Percentiles rank a stretch among this genome's conserved stretches.
Evolutionary conservation across 352 stramenopile species (phyloP).

Genomic region (Phytophthora capsici): DNA sequence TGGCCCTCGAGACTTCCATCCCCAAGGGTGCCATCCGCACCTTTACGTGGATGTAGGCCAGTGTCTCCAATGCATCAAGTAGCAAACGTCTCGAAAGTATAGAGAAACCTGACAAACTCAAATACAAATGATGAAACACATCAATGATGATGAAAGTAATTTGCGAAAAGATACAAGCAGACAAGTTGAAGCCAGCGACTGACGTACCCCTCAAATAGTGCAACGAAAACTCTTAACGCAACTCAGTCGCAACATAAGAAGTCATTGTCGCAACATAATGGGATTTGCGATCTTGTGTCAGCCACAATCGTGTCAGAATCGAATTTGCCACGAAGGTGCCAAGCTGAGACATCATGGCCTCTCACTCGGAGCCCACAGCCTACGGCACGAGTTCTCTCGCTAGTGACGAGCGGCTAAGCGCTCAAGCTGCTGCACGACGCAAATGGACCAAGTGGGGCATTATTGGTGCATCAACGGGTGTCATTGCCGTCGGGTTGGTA

Average conservation of each 20-base stretch:
- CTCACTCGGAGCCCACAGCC: constrained; percentile 26
- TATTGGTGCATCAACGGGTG: constrained; percentile 19
- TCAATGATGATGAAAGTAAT: too few species aligned
- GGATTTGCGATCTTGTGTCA: constrained; percentile 12
- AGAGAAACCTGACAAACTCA: not conserved
- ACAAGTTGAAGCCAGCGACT: constrained; percentile 3
- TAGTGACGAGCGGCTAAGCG: constrained; percentile 30
- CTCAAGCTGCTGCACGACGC: constrained; percentile 16
- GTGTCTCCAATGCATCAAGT: not conserved
- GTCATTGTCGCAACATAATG: not conserved
- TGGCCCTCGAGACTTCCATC: constrained; percentile 48
- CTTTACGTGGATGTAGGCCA: constrained; percentile 14
- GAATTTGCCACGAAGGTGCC: constrained; percentile 38
- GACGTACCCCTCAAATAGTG: not conserved
- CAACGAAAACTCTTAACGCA: not conserved
- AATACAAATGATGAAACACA: not conserved
- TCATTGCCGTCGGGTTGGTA: constrained; percentile 1
- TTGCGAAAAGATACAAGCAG: not conserved
- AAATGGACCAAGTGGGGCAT: constrained; percentile 36
- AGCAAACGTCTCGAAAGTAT: too few species aligned
- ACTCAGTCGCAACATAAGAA: constrained; percentile 6
- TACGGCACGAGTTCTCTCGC: constrained; percentile 52
- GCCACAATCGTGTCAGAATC: not conserved
- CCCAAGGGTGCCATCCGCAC: constrained; percentile 71
- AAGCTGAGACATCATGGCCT: constrained; percentile 5